Evolutionary conservation across 116 monocot species (phyloP).

Genomic region (Thalassia testudinum): DNA sequence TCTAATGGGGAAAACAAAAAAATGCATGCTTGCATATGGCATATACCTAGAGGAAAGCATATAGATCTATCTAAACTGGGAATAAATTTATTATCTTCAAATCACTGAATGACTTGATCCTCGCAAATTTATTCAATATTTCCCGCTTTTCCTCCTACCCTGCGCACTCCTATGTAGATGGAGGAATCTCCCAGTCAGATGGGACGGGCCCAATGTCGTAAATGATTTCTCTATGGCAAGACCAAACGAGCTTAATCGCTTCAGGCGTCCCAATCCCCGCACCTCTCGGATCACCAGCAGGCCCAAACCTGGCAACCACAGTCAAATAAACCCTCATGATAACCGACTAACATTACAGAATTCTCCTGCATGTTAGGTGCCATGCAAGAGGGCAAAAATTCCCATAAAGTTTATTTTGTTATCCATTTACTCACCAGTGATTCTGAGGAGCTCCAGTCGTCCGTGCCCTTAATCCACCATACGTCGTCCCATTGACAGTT

Average conservation of each 20-base stretch:
- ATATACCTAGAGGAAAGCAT: too few relatives aligned
- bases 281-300: slow-evolving; percentile 92
- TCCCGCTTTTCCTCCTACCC: too few relatives aligned
- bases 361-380: neutral
- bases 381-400: neutral
- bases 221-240: slow-evolving; percentile 92
- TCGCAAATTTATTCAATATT: too few relatives aligned
- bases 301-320: slow-evolving; percentile 62
- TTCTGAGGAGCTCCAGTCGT: slow-evolving; percentile 98
- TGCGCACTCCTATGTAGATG: slow-evolving; percentile 33
- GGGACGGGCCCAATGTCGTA: slow-evolving; percentile 72
- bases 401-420: neutral
- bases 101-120: too few relatives aligned
- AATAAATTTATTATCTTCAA: too few relatives aligned
- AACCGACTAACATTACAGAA: neutral
- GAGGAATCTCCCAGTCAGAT: slow-evolving; percentile 44
- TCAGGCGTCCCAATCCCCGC: slow-evolving; percentile 97
- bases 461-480: slow-evolving; percentile 88
- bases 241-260: slow-evolving; percentile 93
- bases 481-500: slow-evolving; percentile 91
- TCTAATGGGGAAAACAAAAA: too few relatives aligned
- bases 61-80: too few relatives aligned
- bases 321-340: neutral
- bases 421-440: slow-evolving; percentile 48
- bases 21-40: too few relatives aligned